These are phyloP conservation scores for Sicyos baderoa DNA, from an alignment of 306 rosid genomes.

Conservation along the genomic window DNA sequence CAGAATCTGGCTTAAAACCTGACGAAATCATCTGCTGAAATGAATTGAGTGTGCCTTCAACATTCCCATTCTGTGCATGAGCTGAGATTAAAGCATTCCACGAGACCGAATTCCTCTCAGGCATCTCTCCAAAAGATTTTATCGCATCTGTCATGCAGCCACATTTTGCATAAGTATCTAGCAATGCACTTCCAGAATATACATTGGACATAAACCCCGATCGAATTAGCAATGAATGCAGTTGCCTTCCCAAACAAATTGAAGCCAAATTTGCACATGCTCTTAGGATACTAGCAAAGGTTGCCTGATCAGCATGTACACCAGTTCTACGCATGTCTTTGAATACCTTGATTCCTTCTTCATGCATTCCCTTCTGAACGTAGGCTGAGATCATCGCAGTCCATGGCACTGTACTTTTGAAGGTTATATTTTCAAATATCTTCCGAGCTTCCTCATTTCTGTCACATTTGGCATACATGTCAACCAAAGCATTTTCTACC, in stretches of 20 bases:
- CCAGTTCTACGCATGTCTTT: no score
- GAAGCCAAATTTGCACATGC: conserved; percentile 70
- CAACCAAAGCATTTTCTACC: no score
- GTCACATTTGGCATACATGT: no score
- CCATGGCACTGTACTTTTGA: conserved; percentile 48
- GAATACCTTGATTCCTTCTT: no score
- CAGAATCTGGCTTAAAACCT: conserved; percentile 66
- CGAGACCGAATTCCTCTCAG: conserved; percentile 59
- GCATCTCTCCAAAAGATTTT: conserved; percentile 69
- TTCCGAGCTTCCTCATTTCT: no score
- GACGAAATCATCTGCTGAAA: conserved; percentile 63
- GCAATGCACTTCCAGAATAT: conserved; percentile 74
- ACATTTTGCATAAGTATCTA: conserved; percentile 94
- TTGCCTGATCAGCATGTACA: background rate
- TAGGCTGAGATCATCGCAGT: conserved; percentile 73
- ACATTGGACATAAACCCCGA: conserved; percentile 68
- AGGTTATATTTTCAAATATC: no score
- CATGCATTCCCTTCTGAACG: conserved; percentile 34
- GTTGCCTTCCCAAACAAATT: conserved; percentile 57
- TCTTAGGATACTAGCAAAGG: conserved; percentile 54
- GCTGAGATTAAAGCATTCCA: conserved; percentile 88
- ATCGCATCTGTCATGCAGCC: conserved; percentile 69
- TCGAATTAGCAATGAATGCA: conserved; percentile 48
- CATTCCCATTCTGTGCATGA: conserved; percentile 68
- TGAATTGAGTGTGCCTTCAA: conserved; percentile 46